phyloP scores from a whole-genome alignment of 1,139 yeast species.

The Pichia inconspicua region DNA sequence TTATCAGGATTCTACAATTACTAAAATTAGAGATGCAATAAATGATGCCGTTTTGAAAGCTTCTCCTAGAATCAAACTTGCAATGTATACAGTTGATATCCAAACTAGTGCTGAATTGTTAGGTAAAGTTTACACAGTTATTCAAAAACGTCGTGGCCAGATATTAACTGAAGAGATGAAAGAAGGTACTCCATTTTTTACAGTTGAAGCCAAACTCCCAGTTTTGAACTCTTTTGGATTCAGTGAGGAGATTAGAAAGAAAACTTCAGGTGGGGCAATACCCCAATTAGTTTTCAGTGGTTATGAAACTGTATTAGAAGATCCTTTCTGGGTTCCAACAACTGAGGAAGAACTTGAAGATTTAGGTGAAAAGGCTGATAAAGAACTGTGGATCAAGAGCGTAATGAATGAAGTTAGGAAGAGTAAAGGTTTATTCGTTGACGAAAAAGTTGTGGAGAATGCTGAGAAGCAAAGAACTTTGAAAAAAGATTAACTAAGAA shows the following conservation, averaged over 20 bases:
- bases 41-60: conserved; percentile 63
- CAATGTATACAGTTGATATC: conserved; percentile 89
- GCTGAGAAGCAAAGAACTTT: conserved; percentile 91
- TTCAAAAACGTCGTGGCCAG: conserved; percentile 79
- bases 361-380: conserved; percentile 85
- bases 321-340: conserved; percentile 99
- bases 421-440: conserved; percentile 84
- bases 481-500: conserved; percentile 34
- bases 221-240: conserved; percentile 97
- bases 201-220: conserved; percentile 77
- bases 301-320: conserved; percentile 75
- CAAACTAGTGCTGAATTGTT: conserved; percentile 92
- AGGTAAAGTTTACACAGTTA: conserved; percentile 92
- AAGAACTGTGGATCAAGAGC: conserved; percentile 80
- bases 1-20: conserved; percentile 57
- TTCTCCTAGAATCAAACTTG: conserved; percentile 85
- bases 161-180: conserved; percentile 90
- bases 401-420: conserved; percentile 78
- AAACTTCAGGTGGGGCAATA: conserved; percentile 94
- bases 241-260: conserved; percentile 87
- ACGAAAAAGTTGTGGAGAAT: conserved; percentile 79
- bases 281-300: conserved; percentile 93
- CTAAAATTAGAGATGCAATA: conserved; percentile 66
- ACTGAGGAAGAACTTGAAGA: conserved; percentile 95
- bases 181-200: conserved; percentile 95